Percentiles rank a stretch among this genome's conserved stretches.
Conservation (phyloP, 2,329 filamentous ascomycete species). For the Monosporascus sp. region DNA sequence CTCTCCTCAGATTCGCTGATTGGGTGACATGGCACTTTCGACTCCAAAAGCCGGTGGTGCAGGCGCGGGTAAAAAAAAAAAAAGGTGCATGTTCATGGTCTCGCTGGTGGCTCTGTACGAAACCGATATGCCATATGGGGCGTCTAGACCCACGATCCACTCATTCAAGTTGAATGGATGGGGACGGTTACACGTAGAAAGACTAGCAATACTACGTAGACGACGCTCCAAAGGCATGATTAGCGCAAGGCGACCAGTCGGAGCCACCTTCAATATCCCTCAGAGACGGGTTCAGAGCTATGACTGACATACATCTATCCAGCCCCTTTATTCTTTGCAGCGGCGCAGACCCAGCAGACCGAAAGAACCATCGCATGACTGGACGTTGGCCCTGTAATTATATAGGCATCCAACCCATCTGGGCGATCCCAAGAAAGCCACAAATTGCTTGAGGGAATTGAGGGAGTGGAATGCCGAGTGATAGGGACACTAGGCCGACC, state of each 20-base stretch:
- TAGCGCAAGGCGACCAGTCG: background rate
- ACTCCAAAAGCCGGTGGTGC: too few species aligned
- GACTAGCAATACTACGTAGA: background rate
- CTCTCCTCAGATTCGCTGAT: background rate
- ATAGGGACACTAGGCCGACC: too few species aligned
- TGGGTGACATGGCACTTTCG: background rate
- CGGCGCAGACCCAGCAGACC: background rate
- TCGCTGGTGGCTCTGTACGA: background rate
- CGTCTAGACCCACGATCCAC: slow-evolving; percentile 7
- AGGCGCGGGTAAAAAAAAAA: too few species aligned
- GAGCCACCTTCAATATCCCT: background rate
- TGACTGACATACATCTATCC: background rate
- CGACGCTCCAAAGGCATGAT: background rate
- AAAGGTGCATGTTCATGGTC: background rate
- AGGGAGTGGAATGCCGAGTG: too few species aligned
- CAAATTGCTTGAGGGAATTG: background rate
- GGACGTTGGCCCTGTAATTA: background rate
- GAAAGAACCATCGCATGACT: background rate
- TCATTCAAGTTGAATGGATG: slow-evolving; percentile 7
- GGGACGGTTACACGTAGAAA: slow-evolving; percentile 7
- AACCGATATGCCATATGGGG: background rate
- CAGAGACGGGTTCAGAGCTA: background rate
- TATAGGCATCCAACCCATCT: background rate
- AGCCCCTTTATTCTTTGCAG: background rate
- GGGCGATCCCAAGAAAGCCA: background rate